Evolutionary conservation across 192 early-diverging fungal genomes (phyloP), one percentile per base, ranked within the genome.

Genomic region (Linderina pennispora): DNA sequence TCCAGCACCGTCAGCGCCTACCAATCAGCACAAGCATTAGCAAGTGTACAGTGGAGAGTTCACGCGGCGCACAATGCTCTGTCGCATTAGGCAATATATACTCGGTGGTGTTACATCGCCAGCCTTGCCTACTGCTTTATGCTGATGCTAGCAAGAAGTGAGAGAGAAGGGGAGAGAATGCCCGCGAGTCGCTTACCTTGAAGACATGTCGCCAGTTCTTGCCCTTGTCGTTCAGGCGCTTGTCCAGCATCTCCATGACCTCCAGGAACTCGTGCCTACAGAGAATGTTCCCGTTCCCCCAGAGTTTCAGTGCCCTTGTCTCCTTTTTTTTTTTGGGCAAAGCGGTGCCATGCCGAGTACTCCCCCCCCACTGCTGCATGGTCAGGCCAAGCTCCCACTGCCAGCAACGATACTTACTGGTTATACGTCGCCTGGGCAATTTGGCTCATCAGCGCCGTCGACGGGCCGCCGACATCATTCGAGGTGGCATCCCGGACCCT

Each of bases 181-280:
- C 21, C 14, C 16, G 23, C 17, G 18, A n/a, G 35, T 21, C 33
- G 36, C 43, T 58, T 75, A 91, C 89, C 77, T 98, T 98, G 65
- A 89, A 97, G 22, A 99, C 94, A 67, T 99, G 96, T 45, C 94
- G 76, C 96, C 96, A 99, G 74, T 94, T 86, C 72, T 92, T 94
- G 26, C 96, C 96, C 54, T 85, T 86, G 71, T 99, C 96, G 55
- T 97, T 96, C 59, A 99, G 72, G 8, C 94, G 81, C 77, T 95
- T 97, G 61, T 99, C 94, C 22, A 99, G 58, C 67, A 99, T 93
- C 53, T 96, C 91, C 94, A 99, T 97, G 40, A 99, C 89, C 50
- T 91, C 94, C 45, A 91, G 40, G 78, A 93, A 96, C 36, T 91
- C 88, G 37, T 83, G 83, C 36, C 94, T 72, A 65, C 25, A 16